Evolutionary conservation across 2,329 filamentous ascomycete genomes (phyloP).

Genomic region (Ceratocystis papillata): DNA sequence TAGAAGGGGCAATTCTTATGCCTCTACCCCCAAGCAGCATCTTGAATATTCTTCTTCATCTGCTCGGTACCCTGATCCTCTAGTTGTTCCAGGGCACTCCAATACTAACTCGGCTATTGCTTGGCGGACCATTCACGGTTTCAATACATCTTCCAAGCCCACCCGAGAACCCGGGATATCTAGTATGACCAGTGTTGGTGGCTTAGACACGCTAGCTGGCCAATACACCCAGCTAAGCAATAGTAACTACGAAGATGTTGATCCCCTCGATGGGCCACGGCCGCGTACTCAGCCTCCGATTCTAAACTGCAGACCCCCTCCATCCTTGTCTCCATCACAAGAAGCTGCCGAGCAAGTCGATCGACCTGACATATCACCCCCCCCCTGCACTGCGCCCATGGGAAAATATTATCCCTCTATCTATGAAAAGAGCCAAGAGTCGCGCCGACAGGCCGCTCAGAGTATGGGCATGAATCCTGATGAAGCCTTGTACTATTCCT

Average conservation of each 20-base stretch:
- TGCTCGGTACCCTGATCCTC: not conserved
- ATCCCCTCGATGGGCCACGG: constrained; percentile 33
- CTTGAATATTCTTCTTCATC: constrained; percentile 14
- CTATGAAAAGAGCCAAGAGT: constrained; percentile 39
- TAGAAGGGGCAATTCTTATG: constrained; percentile 1
- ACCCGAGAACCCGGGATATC: constrained; percentile 7
- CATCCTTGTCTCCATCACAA: not conserved
- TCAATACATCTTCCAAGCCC: constrained; percentile 12
- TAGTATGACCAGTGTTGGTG: constrained; percentile 12
- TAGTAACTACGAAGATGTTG: constrained; percentile 19
- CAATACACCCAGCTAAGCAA: not conserved
- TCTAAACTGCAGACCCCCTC: constrained; percentile 30
- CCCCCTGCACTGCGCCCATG: constrained; percentile 38
- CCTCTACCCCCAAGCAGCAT: constrained; percentile 1
- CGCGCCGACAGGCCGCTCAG: not conserved
- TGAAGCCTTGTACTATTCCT: constrained; percentile 17
- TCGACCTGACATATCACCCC: not conserved
- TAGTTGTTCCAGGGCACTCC: not conserved
- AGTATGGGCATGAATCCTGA: not conserved
- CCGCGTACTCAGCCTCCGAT: constrained; percentile 43
- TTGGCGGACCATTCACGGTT: constrained; percentile 22
- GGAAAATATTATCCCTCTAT: constrained; percentile 56
- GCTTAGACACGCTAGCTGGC: not conserved
- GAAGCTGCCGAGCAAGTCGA: constrained; percentile 1
- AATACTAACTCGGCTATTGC: constrained; percentile 14